These are phyloP conservation scores for Venturia nashicola DNA, from an alignment of 2,329 filamentous ascomycete species.

Conservation along the genomic window DNA sequence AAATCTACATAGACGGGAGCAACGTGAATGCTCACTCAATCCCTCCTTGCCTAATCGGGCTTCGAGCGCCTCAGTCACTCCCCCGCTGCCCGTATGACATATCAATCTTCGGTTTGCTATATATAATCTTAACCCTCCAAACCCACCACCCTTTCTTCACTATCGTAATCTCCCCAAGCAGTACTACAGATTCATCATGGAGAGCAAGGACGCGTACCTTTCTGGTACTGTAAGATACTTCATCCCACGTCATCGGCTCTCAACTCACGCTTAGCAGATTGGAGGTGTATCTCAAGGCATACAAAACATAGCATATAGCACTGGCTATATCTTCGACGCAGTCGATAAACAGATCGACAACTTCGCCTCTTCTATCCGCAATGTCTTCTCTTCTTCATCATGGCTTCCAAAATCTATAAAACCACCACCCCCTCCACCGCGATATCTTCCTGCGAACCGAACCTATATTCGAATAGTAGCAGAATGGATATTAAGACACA, in stretches of 20 bases:
- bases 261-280: constrained; percentile 28
- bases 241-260: constrained; percentile 7
- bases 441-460: constrained; percentile 22
- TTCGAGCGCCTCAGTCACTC: not conserved
- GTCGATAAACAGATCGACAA: constrained; percentile 72
- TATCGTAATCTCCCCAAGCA: not conserved
- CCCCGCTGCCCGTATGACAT: not conserved
- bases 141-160: not conserved
- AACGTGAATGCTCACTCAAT: not conserved
- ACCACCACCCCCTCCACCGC: constrained; percentile 35
- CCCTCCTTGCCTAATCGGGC: not conserved
- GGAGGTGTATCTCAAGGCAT: constrained; percentile 52
- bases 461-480: constrained; percentile 46
- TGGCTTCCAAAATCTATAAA: constrained; percentile 64
- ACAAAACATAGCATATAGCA: constrained; percentile 54
- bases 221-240: constrained; percentile 55
- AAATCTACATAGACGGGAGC: too few relatives aligned
- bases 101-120: not conserved
- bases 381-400: constrained; percentile 50
- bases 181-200: constrained; percentile 39
- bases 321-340: constrained; percentile 49
- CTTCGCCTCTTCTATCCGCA: constrained; percentile 58
- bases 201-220: constrained; percentile 67
- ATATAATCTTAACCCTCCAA: not conserved
- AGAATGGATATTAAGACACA: constrained; percentile 62